Evolutionary conservation across 352 stramenopile species (phyloP), one percentile per base, ranked within the genome.

Genomic region (Globisporangium emineosum): DNA sequence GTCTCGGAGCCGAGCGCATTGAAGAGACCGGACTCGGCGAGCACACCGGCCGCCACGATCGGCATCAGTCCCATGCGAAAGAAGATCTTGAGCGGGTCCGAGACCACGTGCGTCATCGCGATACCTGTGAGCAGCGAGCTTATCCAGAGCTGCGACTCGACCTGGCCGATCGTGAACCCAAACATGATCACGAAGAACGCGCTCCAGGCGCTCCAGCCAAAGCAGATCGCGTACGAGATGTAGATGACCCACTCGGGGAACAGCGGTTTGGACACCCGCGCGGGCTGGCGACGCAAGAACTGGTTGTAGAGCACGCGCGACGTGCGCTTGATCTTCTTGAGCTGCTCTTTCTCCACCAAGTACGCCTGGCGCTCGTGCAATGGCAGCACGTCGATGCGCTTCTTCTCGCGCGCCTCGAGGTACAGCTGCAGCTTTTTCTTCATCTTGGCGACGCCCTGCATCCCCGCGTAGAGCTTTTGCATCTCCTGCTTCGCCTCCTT

Each of bases 181-280:
- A 90, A 90, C 72, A 88, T 85, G 40, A 89, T 49, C 7, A 92
- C 79, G 52, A 90, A 92, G 62, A 81, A 92, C 40, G 76, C 52
- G 27, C 77, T 78, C 81, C 81, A 90, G 4, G 53, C 71, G 42
- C 75, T 83, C 78, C 79, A 88, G 3, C 54, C 68, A 3, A 69
- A 64, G 62, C 83, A 86, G 37, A 90, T 81, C 13, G 64, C 69
- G 55, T 89, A 90, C 61, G 81, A 88, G 27, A 90, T 63, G 68
- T 90, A 88, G 17, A 89, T 73, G 13, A 92, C 81, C 81, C 81
- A 92, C 64, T 81, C 77, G 2, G 83, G 83, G 66, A 92, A 90
- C 9, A 92, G 50, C 7, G 83, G 83, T 54, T 79, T 79, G 1
- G 74, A 50, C 29, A 85, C 40, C 7, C 76, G 73, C 19, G 77